Conservation (phyloP, 2,329 filamentous ascomycete genomes). For the Dactylonectria estremocensis region DNA sequence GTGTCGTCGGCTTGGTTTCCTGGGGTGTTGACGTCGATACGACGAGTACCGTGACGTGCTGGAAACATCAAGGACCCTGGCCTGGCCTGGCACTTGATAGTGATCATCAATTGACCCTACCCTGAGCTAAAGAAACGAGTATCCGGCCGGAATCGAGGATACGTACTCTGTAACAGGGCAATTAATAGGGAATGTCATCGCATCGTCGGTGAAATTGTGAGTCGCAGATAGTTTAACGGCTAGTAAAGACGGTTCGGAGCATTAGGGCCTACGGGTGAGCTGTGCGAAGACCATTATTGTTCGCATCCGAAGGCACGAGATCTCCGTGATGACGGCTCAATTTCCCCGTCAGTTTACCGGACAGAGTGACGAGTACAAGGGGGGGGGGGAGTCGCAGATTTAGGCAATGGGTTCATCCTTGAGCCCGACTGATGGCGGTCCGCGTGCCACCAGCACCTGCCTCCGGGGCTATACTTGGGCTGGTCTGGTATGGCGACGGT, state of each 20-base stretch:
- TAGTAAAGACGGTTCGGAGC: neutral
- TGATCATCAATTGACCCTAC: neutral
- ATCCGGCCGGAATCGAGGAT: neutral
- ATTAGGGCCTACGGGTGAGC: neutral
- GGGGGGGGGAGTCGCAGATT: neutral
- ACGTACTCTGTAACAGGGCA: too few species aligned
- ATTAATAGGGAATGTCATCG: too few species aligned
- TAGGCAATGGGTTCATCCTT: neutral
- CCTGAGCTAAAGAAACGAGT: conserved; percentile 6
- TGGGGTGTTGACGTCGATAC: conserved; percentile 28
- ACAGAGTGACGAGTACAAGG: conserved; percentile 1
- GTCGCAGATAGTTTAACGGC: conserved; percentile 1
- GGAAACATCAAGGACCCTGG: conserved; percentile 17
- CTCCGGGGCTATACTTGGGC: conserved; percentile 7
- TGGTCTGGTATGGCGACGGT: conserved; percentile 1
- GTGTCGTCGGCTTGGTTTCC: conserved; percentile 15
- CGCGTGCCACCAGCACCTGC: conserved; percentile 7
- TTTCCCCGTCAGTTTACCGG: conserved; percentile 9
- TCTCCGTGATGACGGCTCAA: conserved; percentile 8
- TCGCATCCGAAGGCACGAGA: neutral
- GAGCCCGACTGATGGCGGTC: conserved; percentile 3
- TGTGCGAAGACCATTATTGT: neutral
- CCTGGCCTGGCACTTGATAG: neutral
- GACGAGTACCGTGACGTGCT: conserved; percentile 18
- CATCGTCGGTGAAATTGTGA: neutral